Evolutionary conservation across 257 asterid species (phyloP).

Genomic region (Solanum dulcamara): DNA sequence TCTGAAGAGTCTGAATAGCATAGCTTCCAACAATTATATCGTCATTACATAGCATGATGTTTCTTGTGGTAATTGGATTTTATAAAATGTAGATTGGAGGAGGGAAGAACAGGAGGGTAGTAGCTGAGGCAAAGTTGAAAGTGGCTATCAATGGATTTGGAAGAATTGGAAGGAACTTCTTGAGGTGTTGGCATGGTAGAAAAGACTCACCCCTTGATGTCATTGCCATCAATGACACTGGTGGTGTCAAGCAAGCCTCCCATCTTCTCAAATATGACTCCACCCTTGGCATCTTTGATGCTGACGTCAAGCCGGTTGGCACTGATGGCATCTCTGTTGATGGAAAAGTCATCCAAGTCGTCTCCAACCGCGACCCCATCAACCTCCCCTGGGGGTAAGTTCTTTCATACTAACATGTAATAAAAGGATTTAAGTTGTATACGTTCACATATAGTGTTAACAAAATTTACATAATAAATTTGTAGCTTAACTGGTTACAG

Average conservation of each 20-base stretch:
- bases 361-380: slow-evolving; percentile 49
- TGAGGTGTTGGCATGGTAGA: slow-evolving; percentile 92
- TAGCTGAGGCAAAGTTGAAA: slow-evolving; percentile 73
- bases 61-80: background rate
- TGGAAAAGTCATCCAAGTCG: slow-evolving; percentile 62
- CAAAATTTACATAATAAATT: background rate
- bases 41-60: background rate
- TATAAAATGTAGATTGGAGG: slow-evolving; percentile 48
- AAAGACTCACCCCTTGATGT: slow-evolving; percentile 88
- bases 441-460: background rate
- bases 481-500: background rate
- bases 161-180: slow-evolving; percentile 84
- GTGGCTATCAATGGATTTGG: slow-evolving; percentile 95
- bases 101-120: slow-evolving; percentile 54
- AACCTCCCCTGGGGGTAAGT: slow-evolving; percentile 55
- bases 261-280: slow-evolving; percentile 98
- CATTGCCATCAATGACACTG: slow-evolving; percentile 82
- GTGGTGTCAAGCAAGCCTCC: slow-evolving; percentile 96
- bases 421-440: background rate
- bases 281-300: slow-evolving; percentile 85
- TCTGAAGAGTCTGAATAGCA: background rate
- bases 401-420: background rate
- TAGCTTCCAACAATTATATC: background rate
- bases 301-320: slow-evolving; percentile 77
- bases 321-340: slow-evolving; percentile 59